Base-by-base conservation (phyloP, 192 early-diverging fungal genomes). In the Linnemannia elongata region DNA sequence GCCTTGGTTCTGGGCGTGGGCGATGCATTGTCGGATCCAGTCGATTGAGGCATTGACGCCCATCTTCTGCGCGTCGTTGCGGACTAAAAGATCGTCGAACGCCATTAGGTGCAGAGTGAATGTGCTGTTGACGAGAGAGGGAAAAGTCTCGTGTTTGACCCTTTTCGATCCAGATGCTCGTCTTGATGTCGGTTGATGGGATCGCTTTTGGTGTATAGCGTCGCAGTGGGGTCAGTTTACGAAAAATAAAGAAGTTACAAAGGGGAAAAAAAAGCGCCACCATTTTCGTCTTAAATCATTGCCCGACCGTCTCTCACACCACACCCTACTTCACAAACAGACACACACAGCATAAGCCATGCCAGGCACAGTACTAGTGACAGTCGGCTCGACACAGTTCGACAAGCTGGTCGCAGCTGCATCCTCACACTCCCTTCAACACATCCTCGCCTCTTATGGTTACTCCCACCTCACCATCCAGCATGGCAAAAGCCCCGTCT, bases 351-450 rank as follows among this genome's bases (percentile, higher is more conserved):
- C n/a, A 66, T 39, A 66, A 27, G 0, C 6, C 74, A 85, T 73
- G 66, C 27, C 69, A 4, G 38, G 49, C 45, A 47, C 47, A 12
- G 91, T 94, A 6, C 97, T 97, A 80, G 94, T 97, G 38, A 98
- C 97, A 0, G 97, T 99, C 18, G 98, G 98, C n/a, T 96, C 97
- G 24, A 98, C 97, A 3, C 94, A 94, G 0, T 99, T 99, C 79
- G 96, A 97, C 78, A 89, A 90, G 13, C 92, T 99, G 13, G 83
- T 98, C 52, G 45, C 78, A 15, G 82, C 87, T 2, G 88, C 92
- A 4, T 83, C 89, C 36, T 88, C 90, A 27, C 38, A 60, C 7
- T 49, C 81, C 22, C 92, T 96, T 47, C 82, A 96, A 49, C 80
- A 81, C 5, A 54, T 87, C 0, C 87, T 97, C 66, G 73, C 76